Evolutionary conservation across 1,139 yeast genomes (phyloP).

Genomic region (Lodderomyces jiufengensis): DNA sequence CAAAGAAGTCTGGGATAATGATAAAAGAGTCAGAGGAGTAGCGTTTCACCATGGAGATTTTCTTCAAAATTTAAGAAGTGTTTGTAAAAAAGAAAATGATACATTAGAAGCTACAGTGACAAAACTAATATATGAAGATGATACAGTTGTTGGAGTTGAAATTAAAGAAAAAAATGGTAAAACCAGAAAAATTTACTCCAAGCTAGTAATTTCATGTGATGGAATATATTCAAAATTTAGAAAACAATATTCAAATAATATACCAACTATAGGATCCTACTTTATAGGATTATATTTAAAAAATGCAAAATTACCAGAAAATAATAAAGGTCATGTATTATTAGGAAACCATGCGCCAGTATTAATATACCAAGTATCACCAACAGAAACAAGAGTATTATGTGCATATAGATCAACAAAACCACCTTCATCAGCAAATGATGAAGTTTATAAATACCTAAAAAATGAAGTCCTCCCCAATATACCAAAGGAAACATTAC

Average conservation of each 20-base stretch:
- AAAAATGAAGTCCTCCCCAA: constrained; percentile 57
- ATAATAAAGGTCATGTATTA: constrained; percentile 84
- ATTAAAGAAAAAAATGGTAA: constrained; percentile 26
- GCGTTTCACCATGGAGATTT: constrained; percentile 93
- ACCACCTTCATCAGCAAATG: constrained; percentile 63
- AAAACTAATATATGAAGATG: constrained; percentile 48
- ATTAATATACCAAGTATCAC: constrained; percentile 80
- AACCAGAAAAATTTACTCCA: constrained; percentile 44
- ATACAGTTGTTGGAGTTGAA: constrained; percentile 66
- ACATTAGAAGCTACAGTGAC: constrained; percentile 82
- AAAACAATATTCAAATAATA: constrained; percentile 57
- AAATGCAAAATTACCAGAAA: constrained; percentile 69
- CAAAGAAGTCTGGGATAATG: constrained; percentile 54
- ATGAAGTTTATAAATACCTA: constrained; percentile 62
- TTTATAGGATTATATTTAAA: constrained; percentile 80
- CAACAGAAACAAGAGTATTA: constrained; percentile 77
- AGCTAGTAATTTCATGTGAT: constrained; percentile 78
- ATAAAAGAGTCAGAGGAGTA: constrained; percentile 67
- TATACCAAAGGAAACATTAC: constrained; percentile 61
- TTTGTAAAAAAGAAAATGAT: constrained; percentile 70
- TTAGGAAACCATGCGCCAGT: constrained; percentile 87
- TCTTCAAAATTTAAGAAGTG: constrained; percentile 67
- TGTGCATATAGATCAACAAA: constrained; percentile 80
- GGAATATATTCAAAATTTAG: constrained; percentile 95
- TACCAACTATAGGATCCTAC: constrained; percentile 72